Evolutionary conservation across 2,329 filamentous ascomycete species (phyloP), one percentile per base, ranked within the genome.

Genomic region (Calonectria pseudoreteaudii): DNA sequence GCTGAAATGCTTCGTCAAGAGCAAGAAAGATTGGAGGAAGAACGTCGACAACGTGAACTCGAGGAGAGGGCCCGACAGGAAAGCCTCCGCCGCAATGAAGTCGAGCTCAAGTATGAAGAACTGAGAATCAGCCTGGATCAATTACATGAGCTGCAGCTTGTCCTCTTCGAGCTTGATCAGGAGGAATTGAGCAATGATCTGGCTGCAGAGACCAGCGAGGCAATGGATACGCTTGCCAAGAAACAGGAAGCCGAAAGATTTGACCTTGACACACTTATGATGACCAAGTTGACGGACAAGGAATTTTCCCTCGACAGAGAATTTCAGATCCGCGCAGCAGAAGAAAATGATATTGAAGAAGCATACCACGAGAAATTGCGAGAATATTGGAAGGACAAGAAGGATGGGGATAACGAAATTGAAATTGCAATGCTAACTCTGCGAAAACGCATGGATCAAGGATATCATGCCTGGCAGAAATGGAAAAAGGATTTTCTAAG

Each of bases 301-400:
- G 84, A 88, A 74, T 70, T 75, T 0, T 70, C 73, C 3, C 83
- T 88, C 67, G 74, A 83, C 7, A 75, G 76, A 8, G 88, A 91
- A 44, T 87, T 87, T 74, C 80, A 80, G 8, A 73, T 79, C 5
- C 86, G 88, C 0, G 81, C 85, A 0, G 78, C 77, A 1, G 82
- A 85, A 53, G 89, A 91, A 78, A 80, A 79, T 13, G 80, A 78
- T 9, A 81, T 88, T 8, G 88, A 90, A 74, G 82, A 85, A 5
- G 80, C 85, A 38, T 91, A 91, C 76, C 77, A 84, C 0, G 74
- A 76, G 18, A 79, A 83, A 49, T 82, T 90, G 10, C 64, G 75
- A 20, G 76, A 67, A 0, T 88, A 86, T 75, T 89, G 85, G 84
- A 77, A 79, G 8, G 80, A 79, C 23, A 84, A 84, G 62, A 72